A percentile compares a stretch with the other conserved stretches of the same genome.
phyloP scores from a whole-genome alignment of 176 grass and related monocot genomes.

The Oryza longistaminata region DNA sequence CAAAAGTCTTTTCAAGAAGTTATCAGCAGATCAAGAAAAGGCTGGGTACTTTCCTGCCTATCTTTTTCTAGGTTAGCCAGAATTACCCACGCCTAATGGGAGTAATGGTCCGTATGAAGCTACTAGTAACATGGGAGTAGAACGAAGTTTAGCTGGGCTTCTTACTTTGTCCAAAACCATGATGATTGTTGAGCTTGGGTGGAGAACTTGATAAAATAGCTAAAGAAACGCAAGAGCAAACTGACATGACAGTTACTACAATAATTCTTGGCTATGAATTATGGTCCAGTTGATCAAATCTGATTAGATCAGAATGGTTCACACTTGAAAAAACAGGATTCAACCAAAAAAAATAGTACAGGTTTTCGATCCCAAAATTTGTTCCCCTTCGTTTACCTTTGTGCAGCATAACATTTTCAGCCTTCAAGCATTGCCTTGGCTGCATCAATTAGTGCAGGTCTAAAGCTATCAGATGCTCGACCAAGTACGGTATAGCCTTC shows the following conservation, averaged over 20 bases:
- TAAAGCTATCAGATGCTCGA: constrained; percentile 62
- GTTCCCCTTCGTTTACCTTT: not conserved
- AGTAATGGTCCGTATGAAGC: no score
- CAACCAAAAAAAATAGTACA: not conserved
- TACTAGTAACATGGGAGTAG: not conserved
- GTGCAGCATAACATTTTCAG: constrained; percentile 23
- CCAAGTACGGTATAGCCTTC: constrained; percentile 91
- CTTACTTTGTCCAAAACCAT: not conserved
- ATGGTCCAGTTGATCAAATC: not conserved
- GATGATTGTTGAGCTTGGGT: not conserved
- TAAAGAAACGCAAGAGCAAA: not conserved
- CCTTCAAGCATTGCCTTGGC: constrained; percentile 91
- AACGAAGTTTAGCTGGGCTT: no score
- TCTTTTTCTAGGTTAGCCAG: not conserved
- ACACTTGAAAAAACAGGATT: not conserved
- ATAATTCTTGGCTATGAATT: not conserved
- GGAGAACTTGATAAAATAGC: not conserved
- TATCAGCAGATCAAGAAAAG: not conserved
- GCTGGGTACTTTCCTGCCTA: not conserved
- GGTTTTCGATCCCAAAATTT: not conserved
- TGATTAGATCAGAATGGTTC: not conserved
- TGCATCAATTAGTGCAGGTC: constrained; percentile 71
- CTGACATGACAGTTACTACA: not conserved
- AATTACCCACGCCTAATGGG: not conserved
- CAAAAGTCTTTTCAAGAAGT: not conserved